A percentile compares a stretch with the other conserved stretches of the same genome.
Conservation (phyloP, 805 yeast genomes). For the Metschnikowia continentalis region DNA sequence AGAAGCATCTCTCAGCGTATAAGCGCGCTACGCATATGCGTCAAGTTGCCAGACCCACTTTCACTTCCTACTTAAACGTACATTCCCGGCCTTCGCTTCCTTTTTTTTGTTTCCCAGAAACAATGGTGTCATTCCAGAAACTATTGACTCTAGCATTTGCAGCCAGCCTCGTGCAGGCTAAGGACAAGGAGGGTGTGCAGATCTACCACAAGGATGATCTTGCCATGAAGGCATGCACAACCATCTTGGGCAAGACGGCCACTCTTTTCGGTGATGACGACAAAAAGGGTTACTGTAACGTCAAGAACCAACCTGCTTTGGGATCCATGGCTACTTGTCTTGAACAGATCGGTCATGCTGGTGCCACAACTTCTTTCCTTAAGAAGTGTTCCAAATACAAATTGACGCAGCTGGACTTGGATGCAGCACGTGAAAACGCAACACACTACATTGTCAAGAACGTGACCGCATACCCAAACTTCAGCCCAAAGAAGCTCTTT, state of each 20-base stretch:
- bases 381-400: conserved; percentile 11
- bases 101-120: neutral
- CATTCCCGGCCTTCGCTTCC: neutral
- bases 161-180: conserved; percentile 8
- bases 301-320: conserved; percentile 34
- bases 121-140: conserved; percentile 15
- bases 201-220: conserved; percentile 24
- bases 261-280: conserved; percentile 23
- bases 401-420: conserved; percentile 29
- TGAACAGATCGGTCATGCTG: conserved; percentile 19
- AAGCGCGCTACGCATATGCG: conserved; percentile 1
- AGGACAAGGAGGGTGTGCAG: conserved; percentile 17
- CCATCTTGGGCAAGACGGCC: conserved; percentile 23
- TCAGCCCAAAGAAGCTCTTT: conserved; percentile 26
- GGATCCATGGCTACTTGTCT: conserved; percentile 38
- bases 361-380: conserved; percentile 15
- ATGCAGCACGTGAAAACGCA: conserved; percentile 40
- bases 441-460: conserved; percentile 33
- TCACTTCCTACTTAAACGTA: neutral
- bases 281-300: conserved; percentile 30
- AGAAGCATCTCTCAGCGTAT: neutral
- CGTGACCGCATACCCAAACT: conserved; percentile 26
- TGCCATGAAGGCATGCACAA: conserved; percentile 25
- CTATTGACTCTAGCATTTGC: conserved; percentile 13
- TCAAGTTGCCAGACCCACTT: neutral